Conservation (phyloP, 345 rosid genomes). For the Rubroshorea leprosula region DNA sequence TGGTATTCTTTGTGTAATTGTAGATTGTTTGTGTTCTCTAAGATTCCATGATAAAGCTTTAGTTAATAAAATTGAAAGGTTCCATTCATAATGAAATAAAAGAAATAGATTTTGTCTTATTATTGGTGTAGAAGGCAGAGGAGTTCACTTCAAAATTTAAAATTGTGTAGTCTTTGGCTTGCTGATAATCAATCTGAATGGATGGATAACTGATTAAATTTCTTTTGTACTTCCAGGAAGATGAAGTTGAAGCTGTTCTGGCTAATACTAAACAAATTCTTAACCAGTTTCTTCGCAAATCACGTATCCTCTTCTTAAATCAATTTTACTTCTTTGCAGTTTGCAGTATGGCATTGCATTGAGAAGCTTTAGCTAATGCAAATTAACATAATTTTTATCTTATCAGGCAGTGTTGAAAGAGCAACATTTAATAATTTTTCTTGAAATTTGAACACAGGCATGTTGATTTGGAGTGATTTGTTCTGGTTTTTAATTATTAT, state of each 20-base stretch:
- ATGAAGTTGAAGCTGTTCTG: conserved; percentile 85
- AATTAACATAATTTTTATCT: background rate
- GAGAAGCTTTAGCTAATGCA: too few relatives aligned
- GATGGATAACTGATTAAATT: conserved; percentile 11
- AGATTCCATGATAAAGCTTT: background rate
- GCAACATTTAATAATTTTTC: background rate
- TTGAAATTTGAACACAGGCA: background rate
- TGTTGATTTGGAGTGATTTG: background rate
- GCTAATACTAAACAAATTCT: conserved; percentile 96
- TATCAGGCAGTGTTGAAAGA: background rate
- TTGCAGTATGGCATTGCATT: background rate
- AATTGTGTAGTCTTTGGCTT: background rate
- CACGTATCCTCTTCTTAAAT: conserved; percentile 56
- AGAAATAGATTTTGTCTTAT: too few relatives aligned
- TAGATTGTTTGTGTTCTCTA: background rate
- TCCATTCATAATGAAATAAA: too few relatives aligned
- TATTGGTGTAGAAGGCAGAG: background rate
- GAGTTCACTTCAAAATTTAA: background rate
- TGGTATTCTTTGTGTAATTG: background rate
- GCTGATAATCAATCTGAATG: background rate
- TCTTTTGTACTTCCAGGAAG: conserved; percentile 44
- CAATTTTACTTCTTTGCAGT: background rate
- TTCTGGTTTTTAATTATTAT: background rate
- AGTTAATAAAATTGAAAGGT: background rate
- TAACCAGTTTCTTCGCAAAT: conserved; percentile 78